Evolutionary conservation across 345 rosid genomes (phyloP), one percentile per base, ranked within the genome.

Genomic region (Limnanthes douglasii): DNA sequence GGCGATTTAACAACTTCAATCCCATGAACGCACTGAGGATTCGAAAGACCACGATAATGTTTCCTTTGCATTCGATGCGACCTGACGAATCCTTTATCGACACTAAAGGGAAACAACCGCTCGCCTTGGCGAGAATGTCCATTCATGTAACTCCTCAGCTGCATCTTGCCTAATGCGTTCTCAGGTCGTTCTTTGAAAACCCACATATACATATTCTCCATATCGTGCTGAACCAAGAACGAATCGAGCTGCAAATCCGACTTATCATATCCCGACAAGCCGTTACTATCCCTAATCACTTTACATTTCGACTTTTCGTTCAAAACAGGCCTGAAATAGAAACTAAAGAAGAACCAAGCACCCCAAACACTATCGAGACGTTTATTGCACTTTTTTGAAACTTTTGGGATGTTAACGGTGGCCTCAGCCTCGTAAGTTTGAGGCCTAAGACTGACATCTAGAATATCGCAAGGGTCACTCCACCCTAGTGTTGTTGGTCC

Each of bases 151-250:
- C 94, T 92, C 59, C 98, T 58, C 57, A 90, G 53, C 64, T 90
- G 98, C 99, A 90, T 90, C 70, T 90, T 90, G 24, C 99, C 99
- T 29, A 85, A 56, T 0, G 99, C 93, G 54, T 85, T 80, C 50
- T 90, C 99, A 0, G 99, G 96, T 44, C 88, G 84, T 44, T 85
- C 99, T 64, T 85, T 90, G 39, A 90, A 90, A 39, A 68, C 93
- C 99, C 99, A 90, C 99, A 90, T 85, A 46, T 90, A 90, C 80
- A 85, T 90, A 45, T 90, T 90, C 83, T 90, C 99, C 98, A 90
- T 85, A 59, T 90, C 98, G 41, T 90, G 98, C 60, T 90, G 99
- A 60, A 90, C 99, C 65, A 90, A 58, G 44, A 90, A 90, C 28
- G 72, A 70, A 48, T 85, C 94, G 0, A 85, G 79, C 60, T 78